These are phyloP conservation scores for Neostapfia colusana DNA, from an alignment of 176 grass and related monocot genomes.

Conservation along the genomic window DNA sequence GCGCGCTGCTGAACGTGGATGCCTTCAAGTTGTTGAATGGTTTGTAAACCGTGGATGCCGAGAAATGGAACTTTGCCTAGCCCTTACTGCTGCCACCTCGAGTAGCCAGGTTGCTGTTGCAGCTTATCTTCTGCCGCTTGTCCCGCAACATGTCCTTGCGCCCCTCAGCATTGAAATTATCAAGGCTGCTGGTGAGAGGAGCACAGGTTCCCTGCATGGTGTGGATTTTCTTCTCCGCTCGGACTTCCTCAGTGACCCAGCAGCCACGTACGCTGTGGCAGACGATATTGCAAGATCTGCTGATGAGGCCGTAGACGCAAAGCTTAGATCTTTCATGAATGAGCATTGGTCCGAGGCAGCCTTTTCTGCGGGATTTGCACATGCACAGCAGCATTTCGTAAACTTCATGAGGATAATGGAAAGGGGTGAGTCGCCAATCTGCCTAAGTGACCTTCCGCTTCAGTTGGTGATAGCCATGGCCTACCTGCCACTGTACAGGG, in stretches of 20 bases:
- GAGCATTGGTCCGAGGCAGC: constrained; percentile 87
- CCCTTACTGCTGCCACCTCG: constrained; percentile 82
- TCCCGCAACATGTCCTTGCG: constrained; percentile 76
- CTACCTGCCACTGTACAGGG: constrained; percentile 82
- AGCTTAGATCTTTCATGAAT: constrained; percentile 68
- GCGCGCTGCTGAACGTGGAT: constrained; percentile 84
- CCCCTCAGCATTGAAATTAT: constrained; percentile 83
- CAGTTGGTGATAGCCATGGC: constrained; percentile 77
- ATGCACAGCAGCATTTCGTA: constrained; percentile 65
- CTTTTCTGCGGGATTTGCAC: constrained; percentile 49
- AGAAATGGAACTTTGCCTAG: constrained; percentile 96
- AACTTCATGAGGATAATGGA: constrained; percentile 77
- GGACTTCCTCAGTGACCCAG: constrained; percentile 69
- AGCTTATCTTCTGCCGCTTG: constrained; percentile 77
- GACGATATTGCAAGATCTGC: constrained; percentile 67
- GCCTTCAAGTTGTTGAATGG: constrained; percentile 80
- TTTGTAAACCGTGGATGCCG: constrained; percentile 80
- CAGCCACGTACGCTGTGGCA: constrained; percentile 79
- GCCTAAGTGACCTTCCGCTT: constrained; percentile 61
- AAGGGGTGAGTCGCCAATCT: constrained; percentile 60
- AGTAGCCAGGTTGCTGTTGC: constrained; percentile 62
- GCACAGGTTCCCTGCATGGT: constrained; percentile 67
- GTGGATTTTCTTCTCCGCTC: constrained; percentile 83
- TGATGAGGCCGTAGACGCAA: constrained; percentile 65
- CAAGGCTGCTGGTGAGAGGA: constrained; percentile 95